These are phyloP conservation scores for Cadophora sp. DNA, from an alignment of 2,329 filamentous ascomycete species.

Conservation along the genomic window DNA sequence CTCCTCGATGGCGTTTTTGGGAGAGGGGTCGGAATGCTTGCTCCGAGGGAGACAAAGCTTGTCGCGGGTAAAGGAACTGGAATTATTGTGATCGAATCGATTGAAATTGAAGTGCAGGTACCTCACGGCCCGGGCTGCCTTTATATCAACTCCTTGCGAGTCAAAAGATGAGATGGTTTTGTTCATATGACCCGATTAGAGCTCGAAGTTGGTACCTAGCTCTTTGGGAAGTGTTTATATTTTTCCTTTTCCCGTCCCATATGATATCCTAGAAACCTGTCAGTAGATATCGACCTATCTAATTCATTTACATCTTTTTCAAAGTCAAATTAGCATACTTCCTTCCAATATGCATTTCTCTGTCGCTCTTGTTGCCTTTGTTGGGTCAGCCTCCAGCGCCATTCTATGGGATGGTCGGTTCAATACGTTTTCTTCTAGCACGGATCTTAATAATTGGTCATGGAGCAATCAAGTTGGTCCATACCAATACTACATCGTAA, in stretches of 20 bases:
- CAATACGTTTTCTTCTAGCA: slow-evolving; percentile 61
- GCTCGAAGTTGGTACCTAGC: background rate
- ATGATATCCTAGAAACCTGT: background rate
- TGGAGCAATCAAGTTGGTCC: slow-evolving; percentile 72
- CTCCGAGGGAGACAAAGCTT: slow-evolving; percentile 12
- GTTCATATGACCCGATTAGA: slow-evolving; percentile 6
- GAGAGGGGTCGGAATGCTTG: slow-evolving; percentile 7
- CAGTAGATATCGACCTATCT: background rate
- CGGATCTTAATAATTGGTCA: slow-evolving; percentile 66
- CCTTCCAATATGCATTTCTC: slow-evolving; percentile 36
- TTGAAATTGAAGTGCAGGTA: background rate
- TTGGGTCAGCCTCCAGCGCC: slow-evolving; percentile 46
- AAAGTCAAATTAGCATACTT: background rate
- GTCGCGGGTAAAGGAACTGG: slow-evolving; percentile 11
- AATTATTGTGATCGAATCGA: slow-evolving; percentile 8
- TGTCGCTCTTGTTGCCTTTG: slow-evolving; percentile 34
- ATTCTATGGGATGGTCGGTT: slow-evolving; percentile 71
- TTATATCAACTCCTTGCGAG: background rate
- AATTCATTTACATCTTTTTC: background rate
- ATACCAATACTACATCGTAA: slow-evolving; percentile 75
- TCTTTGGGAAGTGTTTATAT: background rate
- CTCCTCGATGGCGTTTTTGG: background rate
- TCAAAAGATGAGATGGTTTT: background rate
- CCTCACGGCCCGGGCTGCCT: slow-evolving; percentile 14
- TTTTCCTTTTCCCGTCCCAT: background rate